Percentiles rank a stretch among this genome's conserved stretches.
phyloP scores from a whole-genome alignment of 2,329 filamentous ascomycete genomes.

The Scedosporium aurantiacum region DNA sequence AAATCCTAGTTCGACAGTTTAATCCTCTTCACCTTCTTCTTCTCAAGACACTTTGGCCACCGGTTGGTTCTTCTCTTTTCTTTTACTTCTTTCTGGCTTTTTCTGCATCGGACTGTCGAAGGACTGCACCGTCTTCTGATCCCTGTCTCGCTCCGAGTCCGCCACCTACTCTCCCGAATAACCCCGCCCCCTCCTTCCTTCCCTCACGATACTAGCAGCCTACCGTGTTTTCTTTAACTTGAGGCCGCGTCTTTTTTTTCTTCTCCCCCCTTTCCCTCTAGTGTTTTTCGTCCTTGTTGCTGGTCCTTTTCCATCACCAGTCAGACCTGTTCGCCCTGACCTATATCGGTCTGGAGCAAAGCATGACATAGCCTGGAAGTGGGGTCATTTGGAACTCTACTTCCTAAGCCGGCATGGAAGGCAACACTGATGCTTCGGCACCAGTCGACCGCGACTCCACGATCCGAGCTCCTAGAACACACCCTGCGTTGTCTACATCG shows the following conservation, averaged over 20 bases:
- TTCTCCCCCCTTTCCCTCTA: neutral
- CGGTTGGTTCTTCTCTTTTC: conserved; percentile 5
- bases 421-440: conserved; percentile 2
- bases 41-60: neutral
- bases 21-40: neutral
- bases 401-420: conserved; percentile 2
- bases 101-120: neutral
- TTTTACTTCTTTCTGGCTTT: neutral
- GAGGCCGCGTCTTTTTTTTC: neutral
- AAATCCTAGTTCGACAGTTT: neutral
- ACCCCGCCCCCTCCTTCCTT: conserved; percentile 1
- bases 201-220: neutral
- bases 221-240: neutral
- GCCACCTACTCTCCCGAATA: neutral
- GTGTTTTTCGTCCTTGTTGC: neutral
- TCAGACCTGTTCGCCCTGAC: neutral
- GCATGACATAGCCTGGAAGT: conserved; percentile 1
- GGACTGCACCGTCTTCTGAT: neutral
- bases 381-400: neutral
- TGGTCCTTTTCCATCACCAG: neutral
- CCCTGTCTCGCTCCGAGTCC: neutral
- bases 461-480: conserved; percentile 2
- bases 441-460: conserved; percentile 6
- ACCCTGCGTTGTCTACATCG: conserved; percentile 23
- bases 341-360: conserved; percentile 1